phyloP scores from a whole-genome alignment of 163 green algal genomes.

The Scenedesmus sp. region DNA sequence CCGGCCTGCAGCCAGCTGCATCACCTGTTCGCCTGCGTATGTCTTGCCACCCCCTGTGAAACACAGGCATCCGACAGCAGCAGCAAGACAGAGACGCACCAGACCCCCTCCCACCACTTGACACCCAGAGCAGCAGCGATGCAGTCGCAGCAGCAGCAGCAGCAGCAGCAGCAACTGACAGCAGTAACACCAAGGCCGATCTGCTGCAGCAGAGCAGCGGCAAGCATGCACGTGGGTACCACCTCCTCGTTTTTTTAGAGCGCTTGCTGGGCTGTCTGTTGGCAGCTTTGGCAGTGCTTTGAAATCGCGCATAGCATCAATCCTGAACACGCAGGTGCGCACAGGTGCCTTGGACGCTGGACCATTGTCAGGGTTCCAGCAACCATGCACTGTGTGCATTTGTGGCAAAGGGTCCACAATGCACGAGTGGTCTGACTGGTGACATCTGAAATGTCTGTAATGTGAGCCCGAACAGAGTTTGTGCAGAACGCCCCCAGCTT shows the following conservation, averaged over 20 bases:
- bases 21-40: background rate
- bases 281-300: background rate
- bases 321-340: background rate
- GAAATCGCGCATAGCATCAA: background rate
- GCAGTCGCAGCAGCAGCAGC: background rate
- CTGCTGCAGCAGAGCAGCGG: background rate
- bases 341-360: too few relatives aligned
- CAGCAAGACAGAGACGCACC: background rate
- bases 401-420: too few relatives aligned
- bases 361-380: background rate
- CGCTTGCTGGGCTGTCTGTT: background rate
- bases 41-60: background rate
- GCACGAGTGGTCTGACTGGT: too few relatives aligned
- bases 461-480: too few relatives aligned
- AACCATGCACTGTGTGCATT: background rate
- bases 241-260: background rate
- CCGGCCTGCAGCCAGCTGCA: background rate
- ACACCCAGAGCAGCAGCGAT: background rate
- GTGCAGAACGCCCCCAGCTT: too few relatives aligned
- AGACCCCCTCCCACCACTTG: too few relatives aligned
- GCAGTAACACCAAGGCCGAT: background rate
- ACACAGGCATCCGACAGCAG: background rate
- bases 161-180: background rate
- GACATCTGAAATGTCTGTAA: too few relatives aligned
- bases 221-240: background rate